Base-by-base conservation (phyloP, 1,284 basidiomycete species). In the Fomitopsis palustris region DNA sequence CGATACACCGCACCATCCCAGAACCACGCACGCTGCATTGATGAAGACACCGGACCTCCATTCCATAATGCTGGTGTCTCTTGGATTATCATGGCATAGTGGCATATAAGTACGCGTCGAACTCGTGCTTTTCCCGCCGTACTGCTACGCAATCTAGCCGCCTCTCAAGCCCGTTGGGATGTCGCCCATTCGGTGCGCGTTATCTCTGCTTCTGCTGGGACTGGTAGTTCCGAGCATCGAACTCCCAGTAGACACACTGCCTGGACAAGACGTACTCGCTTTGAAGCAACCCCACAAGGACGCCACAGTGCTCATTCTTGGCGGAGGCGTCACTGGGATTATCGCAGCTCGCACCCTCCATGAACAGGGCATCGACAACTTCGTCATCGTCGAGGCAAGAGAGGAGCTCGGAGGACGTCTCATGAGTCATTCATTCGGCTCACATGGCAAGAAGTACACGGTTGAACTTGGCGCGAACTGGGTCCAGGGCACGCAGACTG, bases 381-480 rank as follows among this genome's bases (percentile, higher is more conserved):
- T 86, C 66, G 64, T 85, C 55, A 77, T 90, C 54, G 66, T 90
- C 17, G 88, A 90, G 60, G 87, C 79, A 1, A 77, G 81, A 27
- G 62, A 70, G 43, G 80, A 84, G 66, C 75, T 90, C 2, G 87
- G 88, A 4, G 87, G 87, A 7, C 78, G 87, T 9, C 78, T 88
- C 74, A 78, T 75, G 63, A 79, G 76, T 57, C 75, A 74, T 42
- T 56, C 67, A 0, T 81, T 88, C 58, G 83, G 78, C 31, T 70
- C 62, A 2, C 54, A 71, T 4, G 73, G 69, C 4, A 71, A 68
- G 51, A 63, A 77, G 21, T 73, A 75, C 56, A 77, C 76, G 0
- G 70, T 90, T 31, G 88, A 90, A 68, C 69, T 81, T 9, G 87
- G 88, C 21, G 81, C 86, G 16, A 88, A 87, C 66, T 90, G 88